Base-by-base conservation (phyloP, 768 basidiomycete species). In the Sistotremastrum suecicum region DNA sequence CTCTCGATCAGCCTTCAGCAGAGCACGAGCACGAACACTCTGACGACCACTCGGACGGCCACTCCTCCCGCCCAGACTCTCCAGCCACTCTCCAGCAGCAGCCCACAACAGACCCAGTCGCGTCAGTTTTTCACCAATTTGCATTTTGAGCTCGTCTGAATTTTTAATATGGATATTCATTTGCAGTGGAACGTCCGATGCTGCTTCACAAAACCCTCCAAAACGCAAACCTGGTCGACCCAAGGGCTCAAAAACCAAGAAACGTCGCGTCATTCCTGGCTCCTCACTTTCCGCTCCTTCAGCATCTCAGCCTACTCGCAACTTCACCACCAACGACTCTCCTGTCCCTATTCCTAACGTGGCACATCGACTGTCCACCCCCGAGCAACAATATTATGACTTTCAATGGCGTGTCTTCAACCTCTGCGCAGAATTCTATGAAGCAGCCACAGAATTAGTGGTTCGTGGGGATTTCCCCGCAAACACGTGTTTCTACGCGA, bases 361-460 rank as follows among this genome's bases (percentile, higher is more conserved):
- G 36, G 30, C 42, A 7, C 42, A 43, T 43, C 42, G 32, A 35
- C 42, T 63, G 37, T 59, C 59, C 41, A 62, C 66, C 31, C 64
- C 70, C 40, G 60, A 83, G 57, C 79, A 83, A 50, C 76, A 78
- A 54, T 86, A 83, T 59, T 84, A 83, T 60, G 83, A 87, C 56
- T 87, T 87, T 55, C 84, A 87, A 58, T 87, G 84, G 84, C 76
- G 83, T 45, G 75, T 85, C 37, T 60, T 87, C 47, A 84, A 84
- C 55, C 65, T 88, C 37, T 88, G 84, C 60, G 78, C 82, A 1
- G 85, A 88, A 58, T 88, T 88, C 58, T 88, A 88, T 62, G 79
- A 76, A 30, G 84, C 84, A 5, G 84, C 84, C 11, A 84, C 86
- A 60, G 84, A 88, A 60, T 72, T 88, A 40, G 71, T 88, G 48